Conservation (phyloP, 139 green algal genomes). For the Chlorella sp. region DNA sequence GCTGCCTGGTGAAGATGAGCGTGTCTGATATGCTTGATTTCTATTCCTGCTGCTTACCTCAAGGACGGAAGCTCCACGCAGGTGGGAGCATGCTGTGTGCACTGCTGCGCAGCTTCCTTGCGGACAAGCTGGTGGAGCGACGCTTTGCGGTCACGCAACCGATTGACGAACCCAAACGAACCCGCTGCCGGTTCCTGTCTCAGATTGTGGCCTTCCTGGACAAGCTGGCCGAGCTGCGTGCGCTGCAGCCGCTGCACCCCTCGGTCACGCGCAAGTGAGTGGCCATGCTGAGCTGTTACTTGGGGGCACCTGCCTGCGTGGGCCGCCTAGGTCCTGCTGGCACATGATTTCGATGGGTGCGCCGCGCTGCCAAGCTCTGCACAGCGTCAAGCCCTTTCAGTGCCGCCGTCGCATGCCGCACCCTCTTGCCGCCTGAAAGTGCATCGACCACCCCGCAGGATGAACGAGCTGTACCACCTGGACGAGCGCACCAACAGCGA, state of each 20-base stretch:
- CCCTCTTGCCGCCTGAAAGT: too few species aligned
- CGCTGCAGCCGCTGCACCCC: conserved; percentile 43
- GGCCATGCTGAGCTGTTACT: background rate
- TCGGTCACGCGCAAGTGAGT: conserved; percentile 40
- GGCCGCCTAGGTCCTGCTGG: background rate
- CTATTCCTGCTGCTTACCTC: too few species aligned
- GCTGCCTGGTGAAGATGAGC: background rate
- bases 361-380: too few species aligned
- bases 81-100: too few species aligned
- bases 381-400: too few species aligned
- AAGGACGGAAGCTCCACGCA: too few species aligned
- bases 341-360: too few species aligned
- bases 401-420: too few species aligned
- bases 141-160: background rate
- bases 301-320: background rate
- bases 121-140: background rate
- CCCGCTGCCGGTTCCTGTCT: background rate
- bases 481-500: conserved; percentile 74
- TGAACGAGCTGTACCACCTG: conserved; percentile 71
- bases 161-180: background rate
- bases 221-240: conserved; percentile 64
- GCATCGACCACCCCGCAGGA: background rate
- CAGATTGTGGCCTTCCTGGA: conserved; percentile 76
- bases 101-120: too few species aligned
- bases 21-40: too few species aligned